Conservation (phyloP, 2,329 filamentous ascomycete species). For the Colletotrichum truncatum region DNA sequence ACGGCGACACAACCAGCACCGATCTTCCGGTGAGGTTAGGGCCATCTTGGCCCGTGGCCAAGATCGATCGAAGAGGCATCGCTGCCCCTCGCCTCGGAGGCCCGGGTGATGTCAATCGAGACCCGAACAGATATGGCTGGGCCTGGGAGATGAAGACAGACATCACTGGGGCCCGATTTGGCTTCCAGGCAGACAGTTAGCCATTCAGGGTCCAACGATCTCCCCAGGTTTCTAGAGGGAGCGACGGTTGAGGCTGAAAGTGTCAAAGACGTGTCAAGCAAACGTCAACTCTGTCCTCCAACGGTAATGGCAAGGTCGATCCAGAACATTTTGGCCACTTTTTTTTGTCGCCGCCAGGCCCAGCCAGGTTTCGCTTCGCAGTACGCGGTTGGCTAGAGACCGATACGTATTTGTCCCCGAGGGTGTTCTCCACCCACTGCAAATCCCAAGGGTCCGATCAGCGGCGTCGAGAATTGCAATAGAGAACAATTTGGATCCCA, state of each 20-base stretch:
- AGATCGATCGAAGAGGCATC: neutral
- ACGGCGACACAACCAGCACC: neutral
- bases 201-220: slow-evolving; percentile 5
- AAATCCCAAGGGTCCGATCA: slow-evolving; percentile 21
- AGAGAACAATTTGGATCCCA: neutral
- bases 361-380: slow-evolving; percentile 4
- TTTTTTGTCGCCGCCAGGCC: neutral
- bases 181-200: neutral
- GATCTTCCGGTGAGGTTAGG: neutral
- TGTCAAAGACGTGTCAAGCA: slow-evolving; percentile 2
- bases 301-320: slow-evolving; percentile 8
- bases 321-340: neutral
- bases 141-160: neutral
- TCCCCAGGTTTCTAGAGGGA: neutral
- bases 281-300: neutral
- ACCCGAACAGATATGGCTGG: neutral
- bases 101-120: slow-evolving; percentile 2
- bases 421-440: slow-evolving; percentile 5
- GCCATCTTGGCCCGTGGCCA: neutral
- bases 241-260: slow-evolving; percentile 3
- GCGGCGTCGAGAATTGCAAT: slow-evolving; percentile 17
- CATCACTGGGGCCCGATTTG: neutral
- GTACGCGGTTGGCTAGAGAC: slow-evolving; percentile 5
- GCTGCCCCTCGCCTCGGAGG: neutral
- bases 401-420: neutral